Base-by-base conservation (phyloP, 345 rosid genomes). In the Rhizophora apiculata region DNA sequence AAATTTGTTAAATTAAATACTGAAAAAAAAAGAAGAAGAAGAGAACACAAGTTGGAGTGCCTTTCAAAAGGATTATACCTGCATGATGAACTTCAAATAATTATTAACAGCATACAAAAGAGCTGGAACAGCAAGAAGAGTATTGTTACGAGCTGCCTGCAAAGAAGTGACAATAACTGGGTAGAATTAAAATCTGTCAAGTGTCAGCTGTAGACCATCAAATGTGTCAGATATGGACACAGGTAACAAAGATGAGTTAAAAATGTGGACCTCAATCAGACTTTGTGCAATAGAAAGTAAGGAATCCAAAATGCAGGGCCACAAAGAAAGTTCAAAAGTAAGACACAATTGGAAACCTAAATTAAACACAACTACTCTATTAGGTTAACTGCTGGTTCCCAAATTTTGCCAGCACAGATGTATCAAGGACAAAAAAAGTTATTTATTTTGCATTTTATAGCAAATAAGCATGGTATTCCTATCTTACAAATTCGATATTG, bases 61-160 rank as follows among this genome's bases (percentile, higher is more conserved):
- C 19, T 11, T 34, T 27, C 49, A 48, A 53, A 24, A 61, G 46
- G 27, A 43, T 18, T 20, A 31, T 86, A 91, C 98, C 98, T 94
- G 98, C 98, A 94, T 94, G 59, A 78, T 89, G 86, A 94, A 94
- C 83, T 94, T 94, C 69, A 94, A 80, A 76, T 94, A 94, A 78
- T 94, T 94, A 80, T 91, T 94, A 78, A 94, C 75, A 27, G 98
- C 98, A 78, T 94, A 94, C 6, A 94, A 78, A 77, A 88, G 60
- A 6, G 98, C 97, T 67, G 98, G 98, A 82, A 89, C 95, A 60
- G 97, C 98, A 26, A 94, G 96, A 78, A 94, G 96, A 62, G 72
- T 84, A 77, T 94, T 94, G 81, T 88, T 89, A 71, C 96, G 96
- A 52, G 98, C 96, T 79, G 96, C 96, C 96, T 92, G 92, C 70